Base-by-base conservation (phyloP, 495 filamentous ascomycete genomes). In the Cladorrhinum samala region DNA sequence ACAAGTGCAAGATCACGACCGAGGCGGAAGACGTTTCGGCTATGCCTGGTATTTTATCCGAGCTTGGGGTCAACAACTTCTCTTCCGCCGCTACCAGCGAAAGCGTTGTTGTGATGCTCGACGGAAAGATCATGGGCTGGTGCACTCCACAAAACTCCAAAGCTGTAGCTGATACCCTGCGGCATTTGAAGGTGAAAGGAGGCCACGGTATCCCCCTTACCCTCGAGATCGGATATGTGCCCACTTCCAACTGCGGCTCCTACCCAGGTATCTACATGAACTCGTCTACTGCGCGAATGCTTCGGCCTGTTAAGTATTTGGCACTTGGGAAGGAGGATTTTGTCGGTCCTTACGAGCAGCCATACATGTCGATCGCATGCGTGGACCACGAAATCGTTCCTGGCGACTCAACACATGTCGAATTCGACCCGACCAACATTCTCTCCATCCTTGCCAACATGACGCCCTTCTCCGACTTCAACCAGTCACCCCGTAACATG, bases 401-500 rank as follows among this genome's bases (percentile, higher is more conserved):
- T 6, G 89, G 89, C 30, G 80, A 91, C 53, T 89, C 89, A 7
- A 94, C 89, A 9, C 93, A 98, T 62, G 90, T 97, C 23, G 93
- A 98, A 70, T 91, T 85, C 63, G 86, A 91, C 53, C 93, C 93
- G 11, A 97, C 92, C 49, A 94, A 96, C 65, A 96, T 98, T 53
- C 83, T 98, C 48, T 96, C 92, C 17, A 98, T 98, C 57, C 77
- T 98, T 43, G 93, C 93, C 57, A 98, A 97, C 74, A 92, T 95
- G 87, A 98, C 93, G 2, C 93, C 93, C 11, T 98, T 97, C 72
- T 96, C 93, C 55, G 89, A 98, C 67, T 95, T 95, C 77, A 98
- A 98, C 72, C 93, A 98, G 69, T 96, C 92, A 24, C 93, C 93
- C 11, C 80, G 93, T 77, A 98, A 98, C 71, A 97, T 98, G 93